phyloP scores from a whole-genome alignment of 768 basidiomycete species.

The Hericium erinaceus region DNA sequence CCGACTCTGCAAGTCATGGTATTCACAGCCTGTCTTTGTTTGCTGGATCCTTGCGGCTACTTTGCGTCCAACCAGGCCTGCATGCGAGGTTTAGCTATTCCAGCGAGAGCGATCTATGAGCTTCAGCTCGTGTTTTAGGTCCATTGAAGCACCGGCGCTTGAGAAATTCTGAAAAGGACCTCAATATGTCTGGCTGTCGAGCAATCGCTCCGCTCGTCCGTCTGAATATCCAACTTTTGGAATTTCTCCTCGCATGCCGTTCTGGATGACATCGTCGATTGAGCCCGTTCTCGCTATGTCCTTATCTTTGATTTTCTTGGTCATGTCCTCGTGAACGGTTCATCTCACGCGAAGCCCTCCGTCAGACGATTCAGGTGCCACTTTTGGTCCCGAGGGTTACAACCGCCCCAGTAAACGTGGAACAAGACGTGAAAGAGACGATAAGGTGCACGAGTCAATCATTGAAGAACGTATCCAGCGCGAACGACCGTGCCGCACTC shows the following conservation, averaged over 20 bases:
- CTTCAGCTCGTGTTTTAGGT: not conserved
- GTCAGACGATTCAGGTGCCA: constrained; percentile 56
- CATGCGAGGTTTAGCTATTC: constrained; percentile 4
- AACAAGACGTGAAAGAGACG: constrained; percentile 69
- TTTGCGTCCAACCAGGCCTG: not conserved
- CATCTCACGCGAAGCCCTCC: constrained; percentile 20
- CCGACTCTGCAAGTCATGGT: constrained; percentile 6
- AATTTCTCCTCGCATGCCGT: not conserved
- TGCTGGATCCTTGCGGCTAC: too few relatives aligned
- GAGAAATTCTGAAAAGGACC: not conserved
- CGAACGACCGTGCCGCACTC: constrained; percentile 89
- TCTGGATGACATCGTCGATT: not conserved
- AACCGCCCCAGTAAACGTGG: constrained; percentile 34
- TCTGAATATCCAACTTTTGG: not conserved
- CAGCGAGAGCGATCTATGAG: not conserved
- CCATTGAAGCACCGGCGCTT: not conserved
- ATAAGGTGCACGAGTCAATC: constrained; percentile 83
- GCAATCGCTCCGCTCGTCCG: not conserved
- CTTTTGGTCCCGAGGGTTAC: constrained; percentile 36
- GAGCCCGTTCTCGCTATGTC: constrained; percentile 2
- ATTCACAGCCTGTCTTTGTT: too few relatives aligned
- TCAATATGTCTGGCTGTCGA: not conserved
- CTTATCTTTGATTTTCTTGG: constrained; percentile 8
- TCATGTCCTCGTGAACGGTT: constrained; percentile 9
- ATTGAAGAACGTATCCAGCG: constrained; percentile 92